Base-by-base conservation (phyloP, 2,329 filamentous ascomycete species). In the Neonectria magnoliae region DNA sequence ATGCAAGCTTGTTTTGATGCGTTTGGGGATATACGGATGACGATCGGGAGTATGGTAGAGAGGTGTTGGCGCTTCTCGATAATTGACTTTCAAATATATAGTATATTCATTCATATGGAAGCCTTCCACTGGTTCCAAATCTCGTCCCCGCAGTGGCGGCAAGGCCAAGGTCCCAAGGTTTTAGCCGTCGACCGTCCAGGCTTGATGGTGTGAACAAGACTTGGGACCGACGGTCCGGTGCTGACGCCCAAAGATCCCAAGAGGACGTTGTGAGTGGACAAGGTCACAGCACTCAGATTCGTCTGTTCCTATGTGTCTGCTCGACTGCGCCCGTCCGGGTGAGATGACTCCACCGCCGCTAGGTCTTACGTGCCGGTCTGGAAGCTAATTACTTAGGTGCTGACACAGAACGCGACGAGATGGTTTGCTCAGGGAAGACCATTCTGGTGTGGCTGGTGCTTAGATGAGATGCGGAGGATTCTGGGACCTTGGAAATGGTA, bases 1-100 rank as follows among this genome's bases (percentile, higher is more conserved):
- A 42, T 14, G 33, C 18, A 41, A 13, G 18, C 20, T 53, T 16
- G 25, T 33, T 55, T 54, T 54, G n/a, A 47, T n/a, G 9, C 50
- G 27, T 45, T 44, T 33, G 50, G 33, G 6, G 25, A 47, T 54
- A 59, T 29, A 63, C 25, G n/a, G 47, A 52, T 51, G n/a, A 33
- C n/a, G 48, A 38, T 25, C 20, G 27, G 48, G 60, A 62, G 60
- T 57, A 51, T 56, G 33, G 51, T 42, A 53, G 44, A 51, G 60
- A 62, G 41, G 25, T 54, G 25, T 25, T 36, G 11, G 13, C 14
- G 48, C 18, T 54, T 64, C 50, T 59, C 55, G 4, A 54, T 55
- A 59, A 55, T 64, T 51, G 51, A 52, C 33, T 57, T 62, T 20
- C 53, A 57, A 31, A 41, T 57, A 57, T 33, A n/a, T 25, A 20